Evolutionary conservation across 805 yeast genomes (phyloP).

Genomic region (Hagleromyces aurorensis): DNA sequence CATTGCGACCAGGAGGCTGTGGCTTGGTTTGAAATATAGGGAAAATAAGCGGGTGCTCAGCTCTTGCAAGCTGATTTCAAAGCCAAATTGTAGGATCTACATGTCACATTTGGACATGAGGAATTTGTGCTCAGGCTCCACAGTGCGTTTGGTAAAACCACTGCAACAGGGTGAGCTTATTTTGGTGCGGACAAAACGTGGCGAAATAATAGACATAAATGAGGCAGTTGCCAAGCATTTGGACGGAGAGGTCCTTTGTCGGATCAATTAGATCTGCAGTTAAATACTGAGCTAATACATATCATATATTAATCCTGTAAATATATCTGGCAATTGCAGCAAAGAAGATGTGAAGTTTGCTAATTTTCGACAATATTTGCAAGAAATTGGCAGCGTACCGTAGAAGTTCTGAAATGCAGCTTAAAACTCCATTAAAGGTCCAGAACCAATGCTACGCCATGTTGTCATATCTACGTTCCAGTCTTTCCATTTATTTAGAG

Average conservation of each 20-base stretch:
- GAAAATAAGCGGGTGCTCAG: slow-evolving; percentile 70
- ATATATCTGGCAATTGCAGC: too few species aligned
- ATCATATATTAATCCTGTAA: slow-evolving; percentile 2
- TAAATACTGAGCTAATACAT: slow-evolving; percentile 24
- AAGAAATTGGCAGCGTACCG: too few species aligned
- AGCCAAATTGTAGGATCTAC: slow-evolving; percentile 72
- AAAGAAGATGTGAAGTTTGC: too few species aligned
- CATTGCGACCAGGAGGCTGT: slow-evolving; percentile 73
- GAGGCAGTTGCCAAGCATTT: slow-evolving; percentile 74
- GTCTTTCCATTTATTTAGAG: slow-evolving; percentile 65
- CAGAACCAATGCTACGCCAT: slow-evolving; percentile 70
- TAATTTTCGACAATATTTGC: too few species aligned
- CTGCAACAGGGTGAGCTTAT: slow-evolving; percentile 85
- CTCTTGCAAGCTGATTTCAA: slow-evolving; percentile 65
- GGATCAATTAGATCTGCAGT: too few species aligned
- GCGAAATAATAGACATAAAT: slow-evolving; percentile 62
- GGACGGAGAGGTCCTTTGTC: slow-evolving; percentile 71
- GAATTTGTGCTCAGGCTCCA: slow-evolving; percentile 66
- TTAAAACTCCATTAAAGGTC: slow-evolving; percentile 47
- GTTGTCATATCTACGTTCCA: slow-evolving; percentile 82
- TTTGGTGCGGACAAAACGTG: slow-evolving; percentile 48
- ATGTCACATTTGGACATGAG: slow-evolving; percentile 57
- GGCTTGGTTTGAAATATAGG: slow-evolving; percentile 89
- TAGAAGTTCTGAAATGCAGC: too few species aligned
- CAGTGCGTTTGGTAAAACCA: slow-evolving; percentile 69